phyloP scores from a whole-genome alignment of 805 yeast genomes.

The Cyberlindnera petersonii region DNA sequence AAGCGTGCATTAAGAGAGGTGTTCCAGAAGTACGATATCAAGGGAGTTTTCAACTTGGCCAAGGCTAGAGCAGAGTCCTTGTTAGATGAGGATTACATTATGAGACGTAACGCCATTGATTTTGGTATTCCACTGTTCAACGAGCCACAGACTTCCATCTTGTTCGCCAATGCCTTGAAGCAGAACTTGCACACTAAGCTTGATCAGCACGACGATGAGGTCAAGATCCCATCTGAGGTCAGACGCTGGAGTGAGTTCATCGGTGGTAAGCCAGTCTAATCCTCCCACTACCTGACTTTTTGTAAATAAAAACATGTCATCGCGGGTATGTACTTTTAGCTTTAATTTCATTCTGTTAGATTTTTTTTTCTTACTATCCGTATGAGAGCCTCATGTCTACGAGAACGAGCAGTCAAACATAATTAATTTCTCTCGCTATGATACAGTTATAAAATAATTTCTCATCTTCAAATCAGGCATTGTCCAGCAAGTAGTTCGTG shows the following conservation, averaged over 20 bases:
- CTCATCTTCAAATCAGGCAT: slow-evolving; percentile 45
- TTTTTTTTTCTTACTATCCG: too few species aligned
- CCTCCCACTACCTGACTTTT: neutral
- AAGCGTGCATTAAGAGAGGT: slow-evolving; percentile 91
- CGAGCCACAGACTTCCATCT: slow-evolving; percentile 88
- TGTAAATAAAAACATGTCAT: too few species aligned
- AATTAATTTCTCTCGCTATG: too few species aligned
- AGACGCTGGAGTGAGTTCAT: slow-evolving; percentile 95
- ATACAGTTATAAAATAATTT: too few species aligned
- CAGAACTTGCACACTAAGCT: slow-evolving; percentile 57
- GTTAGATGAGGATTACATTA: slow-evolving; percentile 86
- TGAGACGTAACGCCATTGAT: slow-evolving; percentile 99
- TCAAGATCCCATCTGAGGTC: slow-evolving; percentile 78
- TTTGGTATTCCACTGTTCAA: slow-evolving; percentile 94
- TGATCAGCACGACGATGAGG: slow-evolving; percentile 44
- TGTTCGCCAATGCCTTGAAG: slow-evolving; percentile 81
- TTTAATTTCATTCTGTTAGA: too few species aligned
- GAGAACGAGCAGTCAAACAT: too few species aligned
- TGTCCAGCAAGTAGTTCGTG: slow-evolving; percentile 78
- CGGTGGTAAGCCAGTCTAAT: slow-evolving; percentile 81
- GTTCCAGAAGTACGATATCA: slow-evolving; percentile 80
- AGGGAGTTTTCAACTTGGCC: slow-evolving; percentile 90
- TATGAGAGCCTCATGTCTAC: too few species aligned
- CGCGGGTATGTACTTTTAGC: too few species aligned
- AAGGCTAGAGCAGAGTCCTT: slow-evolving; percentile 81